These are phyloP conservation scores for Parmales sp. DNA, from an alignment of 108 stramenopile genomes.

Conservation along the genomic window DNA sequence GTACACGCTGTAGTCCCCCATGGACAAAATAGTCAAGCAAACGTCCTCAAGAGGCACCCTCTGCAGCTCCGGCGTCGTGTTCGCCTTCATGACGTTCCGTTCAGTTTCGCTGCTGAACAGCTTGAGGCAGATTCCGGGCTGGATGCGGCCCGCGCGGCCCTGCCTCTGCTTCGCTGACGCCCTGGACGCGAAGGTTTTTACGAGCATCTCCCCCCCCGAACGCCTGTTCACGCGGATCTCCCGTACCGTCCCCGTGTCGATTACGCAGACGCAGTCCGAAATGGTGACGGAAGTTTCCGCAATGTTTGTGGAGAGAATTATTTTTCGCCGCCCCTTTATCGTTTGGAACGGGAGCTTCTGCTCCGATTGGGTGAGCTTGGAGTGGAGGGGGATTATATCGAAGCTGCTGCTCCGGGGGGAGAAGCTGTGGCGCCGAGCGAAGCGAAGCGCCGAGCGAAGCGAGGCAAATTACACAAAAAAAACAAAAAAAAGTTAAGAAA, in stretches of 20 bases:
- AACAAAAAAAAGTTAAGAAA: too few species aligned
- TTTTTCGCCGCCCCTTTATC: constrained; percentile 51
- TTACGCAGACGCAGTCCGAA: constrained; percentile 70
- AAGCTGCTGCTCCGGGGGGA: constrained; percentile 2
- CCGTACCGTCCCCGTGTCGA: constrained; percentile 69
- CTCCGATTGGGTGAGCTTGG: constrained; percentile 48
- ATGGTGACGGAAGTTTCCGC: constrained; percentile 93
- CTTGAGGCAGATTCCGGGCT: constrained; percentile 75
- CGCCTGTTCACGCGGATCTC: constrained; percentile 51
- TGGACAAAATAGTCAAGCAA: constrained; percentile 22
- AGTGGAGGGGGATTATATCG: constrained; percentile 62
- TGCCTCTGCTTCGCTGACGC: constrained; percentile 79
- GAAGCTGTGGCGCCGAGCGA: neutral
- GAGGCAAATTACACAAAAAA: too few species aligned
- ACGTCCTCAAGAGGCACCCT: constrained; percentile 80
- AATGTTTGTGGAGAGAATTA: constrained; percentile 80
- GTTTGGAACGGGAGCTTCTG: constrained; percentile 55
- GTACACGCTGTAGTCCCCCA: too few species aligned
- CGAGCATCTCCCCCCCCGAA: neutral
- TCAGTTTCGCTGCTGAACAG: constrained; percentile 64
- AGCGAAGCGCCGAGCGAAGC: neutral
- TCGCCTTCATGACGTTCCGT: constrained; percentile 41
- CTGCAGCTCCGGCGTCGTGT: constrained; percentile 70
- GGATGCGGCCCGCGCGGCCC: constrained; percentile 88
- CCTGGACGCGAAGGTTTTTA: constrained; percentile 13